phyloP scores from a whole-genome alignment of 805 yeast genomes.

The Lachancea quebecensis region DNA sequence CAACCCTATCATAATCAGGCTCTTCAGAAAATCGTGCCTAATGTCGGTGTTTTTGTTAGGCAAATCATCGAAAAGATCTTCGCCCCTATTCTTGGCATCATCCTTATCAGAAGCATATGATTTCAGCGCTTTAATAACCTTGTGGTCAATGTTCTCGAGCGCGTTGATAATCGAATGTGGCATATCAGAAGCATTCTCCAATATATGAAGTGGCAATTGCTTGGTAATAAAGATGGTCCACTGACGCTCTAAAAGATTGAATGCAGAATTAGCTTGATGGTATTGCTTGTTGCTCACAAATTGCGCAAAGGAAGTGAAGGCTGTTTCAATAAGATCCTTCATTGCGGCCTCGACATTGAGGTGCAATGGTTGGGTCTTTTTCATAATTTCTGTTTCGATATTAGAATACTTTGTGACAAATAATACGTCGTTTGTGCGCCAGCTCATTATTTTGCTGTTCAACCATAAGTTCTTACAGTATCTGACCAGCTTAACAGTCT shows the following conservation, averaged over 20 bases:
- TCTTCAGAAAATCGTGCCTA: constrained; percentile 45
- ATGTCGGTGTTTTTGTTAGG: constrained; percentile 42
- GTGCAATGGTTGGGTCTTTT: constrained; percentile 21
- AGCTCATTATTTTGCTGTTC: constrained; percentile 31
- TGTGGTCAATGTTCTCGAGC: constrained; percentile 25
- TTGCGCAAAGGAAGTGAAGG: constrained; percentile 37
- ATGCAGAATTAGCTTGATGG: constrained; percentile 32
- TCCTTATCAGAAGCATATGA: constrained; percentile 32
- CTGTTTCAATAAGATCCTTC: constrained; percentile 31
- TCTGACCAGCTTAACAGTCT: constrained; percentile 26
- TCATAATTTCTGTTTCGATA: constrained; percentile 31
- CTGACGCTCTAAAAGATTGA: constrained; percentile 31
- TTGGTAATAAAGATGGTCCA: constrained; percentile 43
- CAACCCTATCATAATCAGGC: constrained; percentile 37
- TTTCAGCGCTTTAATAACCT: constrained; percentile 28
- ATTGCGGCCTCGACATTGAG: constrained; percentile 17
- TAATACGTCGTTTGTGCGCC: constrained; percentile 28
- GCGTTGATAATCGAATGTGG: constrained; percentile 24
- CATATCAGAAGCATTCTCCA: constrained; percentile 22
- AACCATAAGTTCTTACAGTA: constrained; percentile 36
- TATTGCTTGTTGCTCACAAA: constrained; percentile 39
- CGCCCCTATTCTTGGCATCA: constrained; percentile 33
- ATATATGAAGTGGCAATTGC: constrained; percentile 41
- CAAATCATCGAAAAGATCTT: constrained; percentile 46
- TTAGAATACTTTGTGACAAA: constrained; percentile 28